phyloP scores from a whole-genome alignment of 2,329 filamentous ascomycete species.

The Waltergamsia citrina region DNA sequence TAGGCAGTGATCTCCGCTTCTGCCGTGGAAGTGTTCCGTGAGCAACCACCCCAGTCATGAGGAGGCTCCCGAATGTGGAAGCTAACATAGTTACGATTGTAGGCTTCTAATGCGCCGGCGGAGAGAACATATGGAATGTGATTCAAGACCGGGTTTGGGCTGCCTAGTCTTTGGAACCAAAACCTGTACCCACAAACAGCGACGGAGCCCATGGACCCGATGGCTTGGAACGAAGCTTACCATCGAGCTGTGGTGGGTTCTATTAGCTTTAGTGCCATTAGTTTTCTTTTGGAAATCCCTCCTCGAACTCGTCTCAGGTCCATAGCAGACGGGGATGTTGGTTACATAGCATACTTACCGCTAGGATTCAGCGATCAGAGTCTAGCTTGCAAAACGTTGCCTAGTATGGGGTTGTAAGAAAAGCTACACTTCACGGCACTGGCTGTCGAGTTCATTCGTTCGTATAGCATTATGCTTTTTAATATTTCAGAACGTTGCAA shows the following conservation, averaged over 20 bases:
- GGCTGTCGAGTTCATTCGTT: too few species aligned
- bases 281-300: constrained; percentile 27
- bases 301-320: constrained; percentile 7
- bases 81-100: too few species aligned
- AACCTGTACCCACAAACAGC: constrained; percentile 32
- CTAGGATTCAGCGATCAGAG: too few species aligned
- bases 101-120: constrained; percentile 50
- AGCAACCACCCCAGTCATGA: constrained; percentile 11
- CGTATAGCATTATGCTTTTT: too few species aligned
- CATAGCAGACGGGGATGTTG: too few species aligned
- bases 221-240: constrained; percentile 35
- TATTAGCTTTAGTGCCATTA: constrained; percentile 30
- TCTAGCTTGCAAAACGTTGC: too few species aligned
- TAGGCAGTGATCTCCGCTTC: constrained; percentile 50
- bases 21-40: constrained; percentile 51
- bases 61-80: neutral
- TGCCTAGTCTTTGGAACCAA: constrained; percentile 44
- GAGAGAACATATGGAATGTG: constrained; percentile 51
- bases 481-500: too few species aligned
- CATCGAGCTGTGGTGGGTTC: constrained; percentile 38
- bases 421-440: too few species aligned
- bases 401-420: too few species aligned
- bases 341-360: too few species aligned
- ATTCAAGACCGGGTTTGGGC: constrained; percentile 44
- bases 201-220: constrained; percentile 33